Percentiles rank a stretch among this genome's conserved stretches.
Evolutionary conservation across 2,329 filamentous ascomycete species (phyloP).

Genomic region (Onygenales sp.): DNA sequence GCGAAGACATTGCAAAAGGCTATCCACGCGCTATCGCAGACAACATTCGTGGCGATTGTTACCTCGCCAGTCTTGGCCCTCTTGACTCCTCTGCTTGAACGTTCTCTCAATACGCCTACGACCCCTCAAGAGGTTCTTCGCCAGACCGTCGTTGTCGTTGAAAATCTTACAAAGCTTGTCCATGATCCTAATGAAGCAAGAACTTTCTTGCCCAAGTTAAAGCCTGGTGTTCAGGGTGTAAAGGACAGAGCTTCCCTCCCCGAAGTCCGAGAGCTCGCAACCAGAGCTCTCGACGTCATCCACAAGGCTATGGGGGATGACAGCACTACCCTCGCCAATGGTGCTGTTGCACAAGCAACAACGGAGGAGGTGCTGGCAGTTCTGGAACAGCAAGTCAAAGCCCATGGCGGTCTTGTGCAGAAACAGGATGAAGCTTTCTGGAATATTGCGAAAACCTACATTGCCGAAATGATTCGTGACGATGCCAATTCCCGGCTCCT

Average conservation of each 20-base stretch:
- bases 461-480: conserved; percentile 76
- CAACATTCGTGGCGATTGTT: conserved; percentile 95
- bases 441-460: conserved; percentile 60
- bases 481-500: conserved; percentile 77
- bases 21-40: conserved; percentile 92
- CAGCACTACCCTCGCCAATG: conserved; percentile 49
- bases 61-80: conserved; percentile 92
- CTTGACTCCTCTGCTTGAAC: conserved; percentile 86
- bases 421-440: conserved; percentile 54
- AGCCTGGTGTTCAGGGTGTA: conserved; percentile 85
- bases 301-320: conserved; percentile 79
- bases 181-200: conserved; percentile 92
- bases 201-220: conserved; percentile 87
- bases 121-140: conserved; percentile 91
- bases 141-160: conserved; percentile 91
- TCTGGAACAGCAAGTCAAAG: conserved; percentile 67
- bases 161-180: conserved; percentile 96
- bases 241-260: conserved; percentile 81
- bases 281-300: conserved; percentile 74
- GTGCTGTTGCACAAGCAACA: conserved; percentile 54
- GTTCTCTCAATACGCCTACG: conserved; percentile 80
- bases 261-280: conserved; percentile 84
- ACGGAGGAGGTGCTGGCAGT: conserved; percentile 65
- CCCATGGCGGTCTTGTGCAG: conserved; percentile 54
- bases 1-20: conserved; percentile 84